phyloP scores from a whole-genome alignment of 768 basidiomycete species.

The Dictyophora rubrovolvata region DNA sequence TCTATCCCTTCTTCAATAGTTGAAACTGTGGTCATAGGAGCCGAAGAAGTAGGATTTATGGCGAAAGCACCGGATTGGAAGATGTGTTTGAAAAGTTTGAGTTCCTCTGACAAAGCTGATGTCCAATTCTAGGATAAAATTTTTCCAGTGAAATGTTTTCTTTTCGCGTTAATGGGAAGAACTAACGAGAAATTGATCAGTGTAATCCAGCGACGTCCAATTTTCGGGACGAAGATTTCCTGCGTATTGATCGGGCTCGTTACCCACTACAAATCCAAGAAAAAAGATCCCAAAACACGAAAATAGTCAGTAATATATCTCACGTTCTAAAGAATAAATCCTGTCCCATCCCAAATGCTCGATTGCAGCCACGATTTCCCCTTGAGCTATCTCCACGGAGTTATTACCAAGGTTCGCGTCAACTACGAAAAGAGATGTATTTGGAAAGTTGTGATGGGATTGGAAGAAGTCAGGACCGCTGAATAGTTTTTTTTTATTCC shows the following conservation, averaged over 20 bases:
- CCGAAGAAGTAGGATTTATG: constrained; percentile 18
- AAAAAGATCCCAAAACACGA: not conserved
- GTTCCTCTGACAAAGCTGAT: constrained; percentile 12
- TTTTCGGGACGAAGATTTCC: constrained; percentile 13
- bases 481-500: not conserved
- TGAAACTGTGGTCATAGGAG: constrained; percentile 18
- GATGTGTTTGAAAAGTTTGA: constrained; percentile 13
- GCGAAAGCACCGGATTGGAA: constrained; percentile 19
- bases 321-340: constrained; percentile 20
- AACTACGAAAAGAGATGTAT: constrained; percentile 17
- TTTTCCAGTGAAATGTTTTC: not conserved
- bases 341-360: constrained; percentile 17
- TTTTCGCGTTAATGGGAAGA: not conserved
- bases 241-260: constrained; percentile 21
- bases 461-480: constrained; percentile 21
- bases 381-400: constrained; percentile 18
- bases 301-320: not conserved
- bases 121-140: constrained; percentile 17
- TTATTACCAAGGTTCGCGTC: constrained; percentile 23
- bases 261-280: constrained; percentile 12
- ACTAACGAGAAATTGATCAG: constrained; percentile 16
- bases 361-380: constrained; percentile 18
- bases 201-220: constrained; percentile 18
- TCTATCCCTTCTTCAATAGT: constrained; percentile 19
- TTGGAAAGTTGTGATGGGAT: constrained; percentile 18